Evolutionary conservation across 305 asterid genomes (phyloP).

Genomic region (Fraxinus greggii): DNA sequence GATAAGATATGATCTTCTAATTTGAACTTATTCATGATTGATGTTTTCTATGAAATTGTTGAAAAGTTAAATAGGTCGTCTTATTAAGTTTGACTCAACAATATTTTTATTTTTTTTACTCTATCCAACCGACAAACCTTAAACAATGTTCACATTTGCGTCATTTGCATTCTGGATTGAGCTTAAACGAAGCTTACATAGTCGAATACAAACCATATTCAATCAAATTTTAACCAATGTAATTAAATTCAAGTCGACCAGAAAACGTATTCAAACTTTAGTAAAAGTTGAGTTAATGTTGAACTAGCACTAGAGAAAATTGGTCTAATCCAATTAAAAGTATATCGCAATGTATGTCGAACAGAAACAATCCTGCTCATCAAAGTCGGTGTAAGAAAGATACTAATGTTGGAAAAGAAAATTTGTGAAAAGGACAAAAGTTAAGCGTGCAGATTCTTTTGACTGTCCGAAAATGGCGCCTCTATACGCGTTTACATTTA

Average conservation of each 20-base stretch:
- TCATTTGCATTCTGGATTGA: neutral
- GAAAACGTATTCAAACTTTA: neutral
- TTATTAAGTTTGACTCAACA: too few species aligned
- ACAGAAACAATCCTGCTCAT: too few species aligned
- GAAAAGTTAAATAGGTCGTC: neutral
- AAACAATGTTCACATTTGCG: neutral
- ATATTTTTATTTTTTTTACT: too few species aligned
- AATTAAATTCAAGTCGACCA: too few species aligned
- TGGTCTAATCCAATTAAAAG: neutral
- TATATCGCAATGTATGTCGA: too few species aligned
- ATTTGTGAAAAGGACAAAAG: neutral
- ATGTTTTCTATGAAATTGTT: neutral
- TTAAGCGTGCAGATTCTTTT: neutral
- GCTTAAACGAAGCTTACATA: too few species aligned
- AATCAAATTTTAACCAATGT: neutral
- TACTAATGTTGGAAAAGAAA: neutral
- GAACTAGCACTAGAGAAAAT: neutral
- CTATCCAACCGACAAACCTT: neutral
- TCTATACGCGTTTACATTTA: neutral
- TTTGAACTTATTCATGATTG: neutral
- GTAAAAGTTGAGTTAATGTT: too few species aligned
- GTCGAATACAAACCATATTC: neutral
- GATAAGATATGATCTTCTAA: neutral
- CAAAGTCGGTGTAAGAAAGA: too few species aligned
- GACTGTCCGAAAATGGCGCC: conserved; percentile 8